Evolutionary conservation across 2,329 filamentous ascomycete genomes (phyloP).

Genomic region (Emericellopsis cladophorae): DNA sequence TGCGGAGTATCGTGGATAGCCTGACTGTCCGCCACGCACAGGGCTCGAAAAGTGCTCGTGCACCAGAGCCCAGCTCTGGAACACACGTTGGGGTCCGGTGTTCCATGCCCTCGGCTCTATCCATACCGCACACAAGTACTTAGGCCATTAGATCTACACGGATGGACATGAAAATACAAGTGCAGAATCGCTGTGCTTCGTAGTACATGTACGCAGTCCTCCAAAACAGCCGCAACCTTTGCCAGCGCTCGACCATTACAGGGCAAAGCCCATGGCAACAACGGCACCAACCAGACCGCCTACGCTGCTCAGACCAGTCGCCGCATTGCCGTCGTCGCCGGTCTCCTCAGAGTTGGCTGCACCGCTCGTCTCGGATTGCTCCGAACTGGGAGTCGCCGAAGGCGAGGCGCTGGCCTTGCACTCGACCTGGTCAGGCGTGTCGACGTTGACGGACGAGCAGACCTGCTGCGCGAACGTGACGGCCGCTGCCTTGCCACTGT

Average conservation of each 20-base stretch:
- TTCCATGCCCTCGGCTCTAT: no score
- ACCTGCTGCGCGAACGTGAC: conserved; percentile 23
- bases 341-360: not conserved
- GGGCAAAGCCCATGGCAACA: conserved; percentile 3
- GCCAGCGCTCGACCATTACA: not conserved
- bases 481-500: conserved; percentile 16
- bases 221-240: no score
- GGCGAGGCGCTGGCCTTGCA: conserved; percentile 13
- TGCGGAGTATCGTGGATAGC: no score
- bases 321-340: not conserved
- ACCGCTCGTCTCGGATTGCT: not conserved
- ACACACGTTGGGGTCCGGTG: no score
- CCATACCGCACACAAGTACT: no score
- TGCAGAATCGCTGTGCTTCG: no score
- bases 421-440: conserved; percentile 20
- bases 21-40: no score
- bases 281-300: conserved; percentile 4
- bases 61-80: no score
- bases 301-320: not conserved
- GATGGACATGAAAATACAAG: no score
- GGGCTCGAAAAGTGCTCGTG: no score
- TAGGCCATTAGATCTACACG: no score
- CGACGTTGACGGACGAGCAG: conserved; percentile 21
- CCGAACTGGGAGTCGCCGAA: not conserved
- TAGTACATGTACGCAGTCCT: no score